Percentiles rank a stretch among this genome's conserved stretches.
Evolutionary conservation across 2,329 filamentous ascomycete genomes (phyloP).

Genomic region (Botrytis porri): DNA sequence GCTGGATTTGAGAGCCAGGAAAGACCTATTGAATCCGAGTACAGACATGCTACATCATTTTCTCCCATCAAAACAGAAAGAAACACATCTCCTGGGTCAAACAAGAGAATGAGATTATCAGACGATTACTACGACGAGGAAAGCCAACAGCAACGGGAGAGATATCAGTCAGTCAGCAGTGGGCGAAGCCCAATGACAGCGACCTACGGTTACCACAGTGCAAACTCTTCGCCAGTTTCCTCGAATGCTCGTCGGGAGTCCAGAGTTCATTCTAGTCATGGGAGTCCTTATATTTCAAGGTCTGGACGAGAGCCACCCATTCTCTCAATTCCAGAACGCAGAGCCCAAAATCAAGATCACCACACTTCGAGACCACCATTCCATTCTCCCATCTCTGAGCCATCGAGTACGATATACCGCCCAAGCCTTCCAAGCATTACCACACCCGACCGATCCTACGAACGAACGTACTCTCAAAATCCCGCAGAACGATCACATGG

Average conservation of each 20-base stretch:
- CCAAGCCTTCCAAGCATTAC: neutral
- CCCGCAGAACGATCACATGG: neutral
- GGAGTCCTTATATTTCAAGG: neutral
- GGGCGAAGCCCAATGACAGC: slow-evolving; percentile 2
- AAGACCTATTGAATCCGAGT: neutral
- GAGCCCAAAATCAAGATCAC: neutral
- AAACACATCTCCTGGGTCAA: slow-evolving; percentile 16
- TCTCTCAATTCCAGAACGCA: neutral
- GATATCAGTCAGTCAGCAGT: neutral
- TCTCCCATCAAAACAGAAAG: neutral
- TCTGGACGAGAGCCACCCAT: neutral
- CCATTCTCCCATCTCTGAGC: slow-evolving; percentile 14
- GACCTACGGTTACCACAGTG: neutral
- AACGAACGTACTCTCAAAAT: neutral
- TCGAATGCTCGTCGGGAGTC: neutral
- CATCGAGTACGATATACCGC: neutral
- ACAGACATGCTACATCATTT: neutral
- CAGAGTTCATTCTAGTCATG: neutral
- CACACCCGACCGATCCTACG: neutral
- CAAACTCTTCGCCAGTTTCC: neutral
- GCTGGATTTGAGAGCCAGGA: neutral
- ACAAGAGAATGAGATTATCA: slow-evolving; percentile 10
- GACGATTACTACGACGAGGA: neutral
- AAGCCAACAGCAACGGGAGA: neutral
- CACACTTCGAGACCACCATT: neutral